These are phyloP conservation scores for Amanita inopinata DNA, from an alignment of 768 basidiomycete species.

Conservation along the genomic window DNA sequence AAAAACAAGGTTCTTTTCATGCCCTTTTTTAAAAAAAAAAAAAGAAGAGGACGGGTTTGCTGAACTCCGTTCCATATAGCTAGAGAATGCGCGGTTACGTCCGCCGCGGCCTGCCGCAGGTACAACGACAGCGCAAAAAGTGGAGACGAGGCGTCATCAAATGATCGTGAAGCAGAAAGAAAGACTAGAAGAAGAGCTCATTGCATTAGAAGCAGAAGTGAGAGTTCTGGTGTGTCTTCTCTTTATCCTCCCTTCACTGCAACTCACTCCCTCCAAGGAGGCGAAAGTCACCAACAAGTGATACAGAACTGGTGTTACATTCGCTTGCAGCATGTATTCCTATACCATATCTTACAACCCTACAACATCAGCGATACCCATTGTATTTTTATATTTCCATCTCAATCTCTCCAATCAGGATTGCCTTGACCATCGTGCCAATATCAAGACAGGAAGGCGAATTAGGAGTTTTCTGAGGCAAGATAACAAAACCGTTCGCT, in stretches of 20 bases:
- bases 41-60: no score
- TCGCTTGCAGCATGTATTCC: no score
- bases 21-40: no score
- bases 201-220: constrained; percentile 52
- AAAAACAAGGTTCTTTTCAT: constrained; percentile 46
- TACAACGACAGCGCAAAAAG: constrained; percentile 48
- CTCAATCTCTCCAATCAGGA: constrained; percentile 62
- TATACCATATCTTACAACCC: neutral
- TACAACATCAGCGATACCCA: neutral
- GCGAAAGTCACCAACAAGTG: neutral
- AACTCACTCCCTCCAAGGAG: neutral
- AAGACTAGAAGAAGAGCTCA: constrained; percentile 54
- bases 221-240: constrained; percentile 35
- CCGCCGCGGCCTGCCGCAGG: constrained; percentile 34
- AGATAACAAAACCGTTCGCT: constrained; percentile 68
- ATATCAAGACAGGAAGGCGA: constrained; percentile 30
- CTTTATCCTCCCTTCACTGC: neutral
- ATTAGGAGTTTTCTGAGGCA: constrained; percentile 37
- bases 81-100: constrained; percentile 43
- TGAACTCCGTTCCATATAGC: constrained; percentile 27
- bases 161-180: constrained; percentile 58
- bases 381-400: constrained; percentile 1
- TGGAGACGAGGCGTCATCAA: constrained; percentile 57
- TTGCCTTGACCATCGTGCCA: constrained; percentile 49
- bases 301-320: neutral